These are phyloP conservation scores for Inonotus obliquus DNA, from an alignment of 1,284 basidiomycete genomes.

Conservation along the genomic window DNA sequence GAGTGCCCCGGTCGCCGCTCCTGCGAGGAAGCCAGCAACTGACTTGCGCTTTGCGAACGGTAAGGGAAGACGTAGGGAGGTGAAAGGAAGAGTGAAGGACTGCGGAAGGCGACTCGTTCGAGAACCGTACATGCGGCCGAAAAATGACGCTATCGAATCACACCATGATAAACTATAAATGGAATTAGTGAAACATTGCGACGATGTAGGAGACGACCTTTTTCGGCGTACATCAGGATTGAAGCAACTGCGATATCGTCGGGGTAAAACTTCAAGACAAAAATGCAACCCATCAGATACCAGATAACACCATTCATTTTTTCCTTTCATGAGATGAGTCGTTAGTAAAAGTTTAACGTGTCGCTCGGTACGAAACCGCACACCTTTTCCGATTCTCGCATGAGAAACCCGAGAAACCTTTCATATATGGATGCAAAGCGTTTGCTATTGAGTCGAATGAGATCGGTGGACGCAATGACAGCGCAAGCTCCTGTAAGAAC, in stretches of 20 bases:
- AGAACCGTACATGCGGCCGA: constrained; percentile 83
- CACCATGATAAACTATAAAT: constrained; percentile 85
- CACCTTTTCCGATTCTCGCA: constrained; percentile 90
- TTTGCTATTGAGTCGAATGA: constrained; percentile 70
- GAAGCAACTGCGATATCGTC: constrained; percentile 85
- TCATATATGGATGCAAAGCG: constrained; percentile 79
- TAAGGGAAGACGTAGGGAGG: constrained; percentile 39
- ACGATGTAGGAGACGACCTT: constrained; percentile 1
- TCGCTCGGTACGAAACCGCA: constrained; percentile 19
- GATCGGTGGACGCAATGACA: constrained; percentile 72
- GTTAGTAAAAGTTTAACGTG: not conserved
- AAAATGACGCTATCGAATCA: constrained; percentile 91
- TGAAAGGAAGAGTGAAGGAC: constrained; percentile 37
- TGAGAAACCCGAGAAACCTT: constrained; percentile 76
- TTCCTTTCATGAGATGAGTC: constrained; percentile 36
- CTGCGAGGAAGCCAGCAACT: constrained; percentile 86
- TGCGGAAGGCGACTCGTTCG: constrained; percentile 73
- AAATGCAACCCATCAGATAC: constrained; percentile 91
- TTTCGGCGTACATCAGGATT: constrained; percentile 74
- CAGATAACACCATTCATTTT: constrained; percentile 88
- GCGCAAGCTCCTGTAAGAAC: constrained; percentile 65
- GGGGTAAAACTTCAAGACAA: constrained; percentile 77
- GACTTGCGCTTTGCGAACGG: constrained; percentile 84
- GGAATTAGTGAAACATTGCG: not conserved
- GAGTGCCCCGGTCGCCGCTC: constrained; percentile 68